phyloP scores from a whole-genome alignment of 1,139 yeast species.

The Magnusiomyces tetraspermus region DNA sequence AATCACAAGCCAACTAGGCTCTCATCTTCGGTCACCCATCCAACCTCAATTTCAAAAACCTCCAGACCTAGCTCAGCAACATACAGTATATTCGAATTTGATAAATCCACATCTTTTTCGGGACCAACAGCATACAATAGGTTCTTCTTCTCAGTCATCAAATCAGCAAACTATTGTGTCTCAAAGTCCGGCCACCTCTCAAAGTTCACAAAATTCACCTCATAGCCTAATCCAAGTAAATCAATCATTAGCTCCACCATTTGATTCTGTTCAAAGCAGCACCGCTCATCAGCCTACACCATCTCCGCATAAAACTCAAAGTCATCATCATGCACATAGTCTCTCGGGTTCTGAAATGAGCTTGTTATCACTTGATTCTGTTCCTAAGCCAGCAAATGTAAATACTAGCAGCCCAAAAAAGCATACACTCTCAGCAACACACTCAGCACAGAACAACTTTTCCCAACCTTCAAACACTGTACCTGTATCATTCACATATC shows the following conservation, averaged over 20 bases:
- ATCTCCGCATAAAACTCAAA: background rate
- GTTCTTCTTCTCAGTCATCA: background rate
- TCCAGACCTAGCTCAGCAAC: background rate
- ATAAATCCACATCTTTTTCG: background rate
- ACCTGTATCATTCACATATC: too few species aligned
- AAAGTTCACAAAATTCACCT: background rate
- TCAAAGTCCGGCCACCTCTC: background rate
- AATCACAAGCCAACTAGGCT: background rate
- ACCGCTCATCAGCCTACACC: background rate
- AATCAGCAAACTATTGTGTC: background rate
- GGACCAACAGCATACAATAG: too few species aligned
- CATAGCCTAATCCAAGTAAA: background rate
- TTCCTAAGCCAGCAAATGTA: background rate
- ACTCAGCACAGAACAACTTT: too few species aligned
- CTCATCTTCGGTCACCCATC: background rate
- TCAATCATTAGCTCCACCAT: background rate
- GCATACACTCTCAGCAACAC: too few species aligned
- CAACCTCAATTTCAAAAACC: background rate
- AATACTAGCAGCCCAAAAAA: background rate
- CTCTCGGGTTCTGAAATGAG: background rate
- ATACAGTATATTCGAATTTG: background rate
- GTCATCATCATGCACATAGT: background rate
- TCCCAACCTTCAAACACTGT: too few species aligned
- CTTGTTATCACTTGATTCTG: background rate
- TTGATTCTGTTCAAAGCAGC: background rate